These are phyloP conservation scores for Tephrocybe sp. DNA, from an alignment of 768 basidiomycete species.

Conservation along the genomic window DNA sequence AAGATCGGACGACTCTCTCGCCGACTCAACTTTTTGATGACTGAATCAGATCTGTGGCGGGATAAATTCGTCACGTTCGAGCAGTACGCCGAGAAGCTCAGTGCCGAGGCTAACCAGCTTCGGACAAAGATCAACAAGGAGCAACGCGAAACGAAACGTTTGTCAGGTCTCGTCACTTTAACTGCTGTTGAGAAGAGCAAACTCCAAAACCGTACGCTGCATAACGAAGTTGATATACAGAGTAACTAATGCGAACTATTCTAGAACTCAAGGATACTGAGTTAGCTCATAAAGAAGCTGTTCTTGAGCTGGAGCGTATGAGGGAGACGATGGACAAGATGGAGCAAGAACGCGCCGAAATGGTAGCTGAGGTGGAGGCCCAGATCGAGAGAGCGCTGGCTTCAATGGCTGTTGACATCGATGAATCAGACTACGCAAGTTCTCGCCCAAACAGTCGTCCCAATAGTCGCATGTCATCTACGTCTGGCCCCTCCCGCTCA, in stretches of 20 bases:
- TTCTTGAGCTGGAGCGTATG: slow-evolving; percentile 83
- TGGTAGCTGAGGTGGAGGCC: slow-evolving; percentile 92
- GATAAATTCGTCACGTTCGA: slow-evolving; percentile 95
- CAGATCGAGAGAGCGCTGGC: slow-evolving; percentile 87
- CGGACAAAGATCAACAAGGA: slow-evolving; percentile 89
- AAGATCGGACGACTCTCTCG: slow-evolving; percentile 88
- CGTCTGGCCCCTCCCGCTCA: slow-evolving; percentile 53
- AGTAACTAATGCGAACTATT: slow-evolving; percentile 8
- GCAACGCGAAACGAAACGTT: slow-evolving; percentile 82
- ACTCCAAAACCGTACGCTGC: slow-evolving; percentile 70
- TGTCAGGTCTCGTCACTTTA: slow-evolving; percentile 76
- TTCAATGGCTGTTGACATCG: slow-evolving; percentile 81
- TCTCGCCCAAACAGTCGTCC: slow-evolving; percentile 72
- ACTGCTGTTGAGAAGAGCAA: slow-evolving; percentile 79
- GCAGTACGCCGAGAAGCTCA: slow-evolving; percentile 89
- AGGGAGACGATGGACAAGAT: slow-evolving; percentile 81
- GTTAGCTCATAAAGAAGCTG: slow-evolving; percentile 73
- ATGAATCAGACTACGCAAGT: slow-evolving; percentile 73
- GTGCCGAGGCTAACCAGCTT: slow-evolving; percentile 82
- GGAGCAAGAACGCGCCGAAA: slow-evolving; percentile 84
- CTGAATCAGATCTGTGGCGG: slow-evolving; percentile 86
- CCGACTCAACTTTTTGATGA: slow-evolving; percentile 89
- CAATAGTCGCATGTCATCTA: slow-evolving; percentile 63
- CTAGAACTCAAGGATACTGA: slow-evolving; percentile 84
- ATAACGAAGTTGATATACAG: background rate